Base-by-base conservation (phyloP, 1,284 basidiomycete genomes). In the Ganoderma leucocontextum region DNA sequence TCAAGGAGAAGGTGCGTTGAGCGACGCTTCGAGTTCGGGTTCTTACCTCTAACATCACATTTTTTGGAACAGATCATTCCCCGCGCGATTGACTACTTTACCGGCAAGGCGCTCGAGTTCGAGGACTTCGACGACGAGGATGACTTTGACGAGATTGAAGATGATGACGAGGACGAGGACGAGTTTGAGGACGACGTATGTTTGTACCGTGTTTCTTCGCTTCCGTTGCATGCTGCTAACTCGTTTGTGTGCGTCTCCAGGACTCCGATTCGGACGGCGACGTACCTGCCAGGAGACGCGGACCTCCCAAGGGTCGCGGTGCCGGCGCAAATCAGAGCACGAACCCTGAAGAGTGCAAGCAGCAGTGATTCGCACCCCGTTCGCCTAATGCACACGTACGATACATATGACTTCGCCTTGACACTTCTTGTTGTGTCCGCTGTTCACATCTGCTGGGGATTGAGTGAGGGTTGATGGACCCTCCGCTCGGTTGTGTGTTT, bases 51-150 rank as follows among this genome's bases (percentile, higher is more conserved):
- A 19, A 22, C 58, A n/a, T 41, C 13, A 29, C 12, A 39, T n/a
- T 49, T 15, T 7, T 10, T n/a, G 15, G 6, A 19, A 12, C 47
- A 96, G 93, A 89, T 99, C 80, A 95, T 99, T 73, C 96, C 97
- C 62, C 94, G 94, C 73, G 97, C 97, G 25, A 86, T 99, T 73
- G 97, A 96, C 81, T 96, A 92, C 85, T 98, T 98, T 83, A 98
- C 97, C 22, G 97, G 97, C 77, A 97, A 98, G 83, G 96, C 96
- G 22, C 88, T 98, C 64, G 91, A 95, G 76, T 96, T 93, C 78
- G 97, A 98, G 74, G 87, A 91, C 73, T 79, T 91, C 70, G 92
- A 91, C 6, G 91, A 92, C 0, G 91, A 93, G 0, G 88, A 90
- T 19, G 89, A 90, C 22, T 88, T 88, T 19, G 87, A 89, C 41